These are phyloP conservation scores for Alternaria angustiovoidea DNA, from an alignment of 2,329 filamentous ascomycete genomes.

Conservation along the genomic window DNA sequence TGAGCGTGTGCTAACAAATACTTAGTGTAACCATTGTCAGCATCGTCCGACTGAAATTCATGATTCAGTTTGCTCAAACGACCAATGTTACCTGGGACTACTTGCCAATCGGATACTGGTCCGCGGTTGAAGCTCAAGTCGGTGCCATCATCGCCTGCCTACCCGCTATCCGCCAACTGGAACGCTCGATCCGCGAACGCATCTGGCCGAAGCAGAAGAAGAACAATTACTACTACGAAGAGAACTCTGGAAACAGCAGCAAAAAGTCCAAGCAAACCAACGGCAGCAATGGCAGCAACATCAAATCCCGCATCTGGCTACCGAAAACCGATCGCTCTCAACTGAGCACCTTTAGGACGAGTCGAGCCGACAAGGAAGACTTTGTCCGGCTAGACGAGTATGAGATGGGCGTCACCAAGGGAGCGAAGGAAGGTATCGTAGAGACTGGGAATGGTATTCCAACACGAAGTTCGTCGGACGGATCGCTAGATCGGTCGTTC, in stretches of 20 bases:
- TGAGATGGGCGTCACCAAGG: not conserved
- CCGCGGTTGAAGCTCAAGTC: slow-evolving; percentile 36
- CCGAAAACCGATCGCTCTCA: not conserved
- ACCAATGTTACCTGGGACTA: slow-evolving; percentile 52
- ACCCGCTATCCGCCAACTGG: slow-evolving; percentile 18
- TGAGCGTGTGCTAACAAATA: not conserved
- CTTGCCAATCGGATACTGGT: slow-evolving; percentile 39
- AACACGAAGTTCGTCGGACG: not conserved
- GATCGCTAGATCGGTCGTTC: slow-evolving; percentile 5
- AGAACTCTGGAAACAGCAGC: not conserved
- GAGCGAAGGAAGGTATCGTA: not conserved
- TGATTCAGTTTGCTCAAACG: slow-evolving; percentile 55
- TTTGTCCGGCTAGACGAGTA: slow-evolving; percentile 7
- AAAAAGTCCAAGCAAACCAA: not conserved
- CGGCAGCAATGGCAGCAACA: not conserved
- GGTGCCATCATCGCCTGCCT: slow-evolving; percentile 39
- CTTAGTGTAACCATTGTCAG: slow-evolving; percentile 56
- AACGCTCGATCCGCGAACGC: slow-evolving; percentile 13
- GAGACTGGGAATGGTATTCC: not conserved
- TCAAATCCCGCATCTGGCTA: not conserved
- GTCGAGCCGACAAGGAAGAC: slow-evolving; percentile 5
- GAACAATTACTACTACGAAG: not conserved
- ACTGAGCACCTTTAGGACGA: not conserved
- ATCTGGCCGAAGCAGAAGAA: slow-evolving; percentile 4
- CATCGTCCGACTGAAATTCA: slow-evolving; percentile 53